These are phyloP conservation scores for Vanilla planifolia DNA, from an alignment of 106 monocot species.

Conservation along the genomic window DNA sequence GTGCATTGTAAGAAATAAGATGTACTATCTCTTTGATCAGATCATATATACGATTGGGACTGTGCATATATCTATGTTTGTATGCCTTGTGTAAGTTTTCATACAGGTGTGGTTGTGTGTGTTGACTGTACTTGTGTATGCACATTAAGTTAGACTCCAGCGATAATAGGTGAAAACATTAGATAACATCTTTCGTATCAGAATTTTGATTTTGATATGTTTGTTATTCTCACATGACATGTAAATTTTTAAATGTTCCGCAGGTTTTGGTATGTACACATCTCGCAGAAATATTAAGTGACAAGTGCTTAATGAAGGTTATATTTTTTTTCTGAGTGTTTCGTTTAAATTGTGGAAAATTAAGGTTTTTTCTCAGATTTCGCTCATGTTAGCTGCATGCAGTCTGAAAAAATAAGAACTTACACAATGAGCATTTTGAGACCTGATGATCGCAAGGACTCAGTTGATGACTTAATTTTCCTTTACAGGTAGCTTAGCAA, in stretches of 20 bases:
- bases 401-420: constrained; percentile 72
- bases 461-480: constrained; percentile 71
- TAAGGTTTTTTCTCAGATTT: constrained; percentile 2
- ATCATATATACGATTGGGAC: no score
- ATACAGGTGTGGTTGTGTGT: no score
- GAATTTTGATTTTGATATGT: background rate
- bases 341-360: no score
- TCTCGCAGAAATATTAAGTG: constrained; percentile 81
- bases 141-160: no score
- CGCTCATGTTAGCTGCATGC: constrained; percentile 4
- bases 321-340: constrained; percentile 1
- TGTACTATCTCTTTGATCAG: no score
- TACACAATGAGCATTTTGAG: constrained; percentile 89
- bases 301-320: constrained; percentile 55
- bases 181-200: no score
- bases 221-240: background rate
- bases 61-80: no score
- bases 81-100: no score
- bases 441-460: constrained; percentile 34
- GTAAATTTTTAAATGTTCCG: background rate
- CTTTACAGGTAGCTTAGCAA: constrained; percentile 53
- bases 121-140: no score
- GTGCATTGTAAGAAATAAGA: no score
- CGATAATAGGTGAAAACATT: no score
- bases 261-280: constrained; percentile 97